Evolutionary conservation across 78 protist species (phyloP), one percentile per base, ranked within the genome.

Genomic region (Tieghemostelium lacteum): DNA sequence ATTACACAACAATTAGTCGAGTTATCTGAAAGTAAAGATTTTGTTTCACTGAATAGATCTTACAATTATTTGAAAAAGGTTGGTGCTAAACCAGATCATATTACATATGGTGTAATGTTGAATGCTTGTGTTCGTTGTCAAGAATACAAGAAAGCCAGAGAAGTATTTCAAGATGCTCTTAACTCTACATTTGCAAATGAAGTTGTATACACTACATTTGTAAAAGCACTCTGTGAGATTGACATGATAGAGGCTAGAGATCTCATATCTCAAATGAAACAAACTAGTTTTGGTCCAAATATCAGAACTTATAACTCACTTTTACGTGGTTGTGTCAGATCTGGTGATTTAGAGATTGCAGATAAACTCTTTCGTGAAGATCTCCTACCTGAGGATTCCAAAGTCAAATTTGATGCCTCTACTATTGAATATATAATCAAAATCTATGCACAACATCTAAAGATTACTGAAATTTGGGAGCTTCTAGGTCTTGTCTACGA

Each of bases 281-380:
- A 74, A 24, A 31, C 71, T 3, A 31, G 31, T 22, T 24, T 77
- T 31, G 45, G 14, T 6, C 94, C 93, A 37, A 93, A 93, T 34
- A 49, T 87, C 8, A 49, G 95, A 29, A 92, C 95, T 0, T 80
- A 55, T 52, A 93, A 93, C 19, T 71, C 95, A 8, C 49, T 93
- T 29, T 66, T 93, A 26, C 58, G 95, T 45, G 95, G 93, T 24
- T 75, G 92, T 66, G 42, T 93, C n/a, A 16, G 94, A 20, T 29
- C 57, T 29, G 95, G 95, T 20, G 87, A 80, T 36, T 14, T 58
- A 6, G 87, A 28, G 26, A 64, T 75, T 37, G 73, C 95, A 0
- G 17, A 69, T 26, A 16, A 36, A 28, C 26, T 93, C 26, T 40
- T 73, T 19, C 7, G n/a, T n/a, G 64, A 39, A 0, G 42, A 36